These are phyloP conservation scores for Setomelanomma holmii DNA, from an alignment of 2,329 filamentous ascomycete genomes.

Conservation along the genomic window DNA sequence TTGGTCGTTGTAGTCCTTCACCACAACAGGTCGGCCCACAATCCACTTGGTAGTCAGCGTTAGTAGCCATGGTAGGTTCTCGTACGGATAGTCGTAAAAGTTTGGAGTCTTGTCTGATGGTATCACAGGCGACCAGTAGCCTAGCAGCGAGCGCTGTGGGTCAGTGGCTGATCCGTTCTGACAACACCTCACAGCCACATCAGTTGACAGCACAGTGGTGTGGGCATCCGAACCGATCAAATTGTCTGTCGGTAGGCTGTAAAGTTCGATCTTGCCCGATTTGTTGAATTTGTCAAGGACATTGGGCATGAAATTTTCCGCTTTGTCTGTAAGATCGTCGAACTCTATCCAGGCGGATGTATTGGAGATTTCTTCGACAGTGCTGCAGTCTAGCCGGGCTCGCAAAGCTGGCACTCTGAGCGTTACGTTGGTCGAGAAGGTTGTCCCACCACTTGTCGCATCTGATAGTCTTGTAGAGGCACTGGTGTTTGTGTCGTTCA, in stretches of 20 bases:
- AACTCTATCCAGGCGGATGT: slow-evolving; percentile 14
- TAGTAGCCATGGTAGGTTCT: slow-evolving; percentile 11
- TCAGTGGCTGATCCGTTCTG: slow-evolving; percentile 11
- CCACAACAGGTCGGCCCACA: slow-evolving; percentile 1
- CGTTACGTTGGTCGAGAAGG: slow-evolving; percentile 12
- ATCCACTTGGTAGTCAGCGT: slow-evolving; percentile 18
- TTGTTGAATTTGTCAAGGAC: background rate
- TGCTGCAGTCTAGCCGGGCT: slow-evolving; percentile 13
- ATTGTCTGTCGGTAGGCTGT: background rate
- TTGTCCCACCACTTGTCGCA: too few species aligned
- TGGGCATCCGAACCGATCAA: slow-evolving; percentile 3
- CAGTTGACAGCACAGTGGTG: slow-evolving; percentile 8
- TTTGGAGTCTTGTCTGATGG: background rate
- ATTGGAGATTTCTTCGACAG: slow-evolving; percentile 9
- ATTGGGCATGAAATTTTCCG: background rate
- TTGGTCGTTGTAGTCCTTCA: background rate
- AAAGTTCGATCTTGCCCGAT: background rate
- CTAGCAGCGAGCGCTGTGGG: slow-evolving; percentile 9
- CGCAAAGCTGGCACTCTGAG: slow-evolving; percentile 13
- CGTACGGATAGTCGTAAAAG: background rate
- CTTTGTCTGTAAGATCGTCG: background rate
- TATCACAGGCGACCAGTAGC: slow-evolving; percentile 20
- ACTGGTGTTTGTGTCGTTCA: background rate
- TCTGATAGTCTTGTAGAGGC: too few species aligned
- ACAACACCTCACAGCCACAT: slow-evolving; percentile 11